Percentiles rank a stretch among this genome's conserved stretches.
phyloP scores from a whole-genome alignment of 352 stramenopile genomes.

The Globisporangium cystogenes region DNA sequence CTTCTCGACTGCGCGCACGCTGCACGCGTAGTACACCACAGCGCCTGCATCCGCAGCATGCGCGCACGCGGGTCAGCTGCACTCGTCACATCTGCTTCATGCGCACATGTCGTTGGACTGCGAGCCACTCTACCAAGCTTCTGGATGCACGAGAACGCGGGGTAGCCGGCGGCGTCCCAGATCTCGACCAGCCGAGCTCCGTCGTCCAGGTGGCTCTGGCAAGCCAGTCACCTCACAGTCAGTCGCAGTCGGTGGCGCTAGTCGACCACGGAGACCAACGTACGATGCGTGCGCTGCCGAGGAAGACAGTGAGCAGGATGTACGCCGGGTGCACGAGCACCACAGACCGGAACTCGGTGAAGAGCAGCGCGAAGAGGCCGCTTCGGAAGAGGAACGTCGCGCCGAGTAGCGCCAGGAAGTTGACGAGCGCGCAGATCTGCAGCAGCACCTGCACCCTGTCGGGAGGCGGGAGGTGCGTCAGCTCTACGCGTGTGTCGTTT shows the following conservation, averaged over 20 bases:
- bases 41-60: slow-evolving; percentile 20
- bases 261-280: no score
- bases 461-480: no score
- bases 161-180: slow-evolving; percentile 40
- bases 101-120: not conserved
- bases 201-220: slow-evolving; percentile 25
- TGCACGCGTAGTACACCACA: slow-evolving; percentile 44
- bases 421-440: slow-evolving; percentile 52
- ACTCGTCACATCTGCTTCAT: not conserved
- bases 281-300: slow-evolving; percentile 36
- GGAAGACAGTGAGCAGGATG: slow-evolving; percentile 38
- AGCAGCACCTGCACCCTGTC: slow-evolving; percentile 53
- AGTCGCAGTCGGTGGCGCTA: not conserved
- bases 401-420: slow-evolving; percentile 50
- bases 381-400: slow-evolving; percentile 71
- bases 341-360: slow-evolving; percentile 40
- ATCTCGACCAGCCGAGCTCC: slow-evolving; percentile 25
- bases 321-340: slow-evolving; percentile 45
- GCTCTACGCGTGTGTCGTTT: not conserved
- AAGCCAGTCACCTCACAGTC: not conserved
- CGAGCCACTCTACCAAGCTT: slow-evolving; percentile 46
- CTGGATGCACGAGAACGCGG: slow-evolving; percentile 36
- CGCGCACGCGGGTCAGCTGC: not conserved
- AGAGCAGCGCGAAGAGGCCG: slow-evolving; percentile 55
- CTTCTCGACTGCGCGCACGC: slow-evolving; percentile 41